These are phyloP conservation scores for Globisporangium cystogenes DNA, from an alignment of 352 stramenopile genomes.

Conservation along the genomic window DNA sequence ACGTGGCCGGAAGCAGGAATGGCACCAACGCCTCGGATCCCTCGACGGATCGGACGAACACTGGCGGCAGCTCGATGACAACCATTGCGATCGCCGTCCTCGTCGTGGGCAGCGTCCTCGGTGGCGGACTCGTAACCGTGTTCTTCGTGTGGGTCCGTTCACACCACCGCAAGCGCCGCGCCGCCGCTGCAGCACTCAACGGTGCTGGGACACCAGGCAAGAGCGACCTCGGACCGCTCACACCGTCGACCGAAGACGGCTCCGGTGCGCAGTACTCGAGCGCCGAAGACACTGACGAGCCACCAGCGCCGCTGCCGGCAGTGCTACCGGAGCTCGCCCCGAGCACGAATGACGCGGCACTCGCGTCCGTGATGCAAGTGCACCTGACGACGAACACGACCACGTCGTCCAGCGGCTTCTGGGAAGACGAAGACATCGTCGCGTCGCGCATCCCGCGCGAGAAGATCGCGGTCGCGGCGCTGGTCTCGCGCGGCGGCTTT, in stretches of 20 bases:
- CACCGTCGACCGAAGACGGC: constrained; percentile 5
- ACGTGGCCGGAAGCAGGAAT: no score
- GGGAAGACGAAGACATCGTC: no score
- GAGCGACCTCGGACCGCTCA: not conserved
- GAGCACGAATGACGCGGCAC: not conserved
- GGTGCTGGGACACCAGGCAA: not conserved
- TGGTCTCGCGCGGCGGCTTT: constrained; percentile 22
- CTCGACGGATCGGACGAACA: no score
- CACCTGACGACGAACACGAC: not conserved
- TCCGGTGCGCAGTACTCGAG: constrained; percentile 1
- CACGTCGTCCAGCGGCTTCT: no score
- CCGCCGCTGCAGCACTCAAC: no score
- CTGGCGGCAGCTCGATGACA: not conserved
- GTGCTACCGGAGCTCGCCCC: not conserved
- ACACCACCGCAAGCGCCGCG: constrained; percentile 3
- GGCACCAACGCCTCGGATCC: no score
- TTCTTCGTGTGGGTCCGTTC: constrained; percentile 6
- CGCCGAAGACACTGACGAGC: not conserved
- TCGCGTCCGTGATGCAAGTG: constrained; percentile 7
- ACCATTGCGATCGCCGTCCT: constrained; percentile 1
- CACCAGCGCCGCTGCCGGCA: not conserved
- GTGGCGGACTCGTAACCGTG: constrained; percentile 2
- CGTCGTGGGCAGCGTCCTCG: constrained; percentile 4
- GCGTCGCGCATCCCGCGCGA: not conserved
- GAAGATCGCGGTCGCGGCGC: constrained; percentile 14